These are phyloP conservation scores for Candida silvicultrix DNA, from an alignment of 805 yeast genomes.

Conservation along the genomic window DNA sequence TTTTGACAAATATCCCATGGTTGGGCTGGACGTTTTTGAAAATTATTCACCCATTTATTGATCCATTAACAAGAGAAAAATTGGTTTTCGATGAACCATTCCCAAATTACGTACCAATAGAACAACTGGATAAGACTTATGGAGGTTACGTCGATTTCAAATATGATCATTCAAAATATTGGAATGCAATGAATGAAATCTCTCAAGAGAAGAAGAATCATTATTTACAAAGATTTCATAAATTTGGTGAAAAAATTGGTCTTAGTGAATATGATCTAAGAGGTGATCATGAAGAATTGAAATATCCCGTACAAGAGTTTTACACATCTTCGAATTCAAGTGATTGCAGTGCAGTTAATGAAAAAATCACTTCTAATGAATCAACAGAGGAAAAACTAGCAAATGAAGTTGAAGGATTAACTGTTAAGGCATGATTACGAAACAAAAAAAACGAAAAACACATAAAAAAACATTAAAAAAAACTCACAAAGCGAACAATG, in stretches of 20 bases:
- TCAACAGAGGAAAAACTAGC: not conserved
- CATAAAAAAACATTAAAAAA: too few relatives aligned
- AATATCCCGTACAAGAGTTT: constrained; percentile 17
- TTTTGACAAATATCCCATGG: constrained; percentile 90
- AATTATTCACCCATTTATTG: constrained; percentile 91
- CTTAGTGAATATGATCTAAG: constrained; percentile 79
- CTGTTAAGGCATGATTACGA: too few relatives aligned
- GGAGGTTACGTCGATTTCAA: constrained; percentile 85
- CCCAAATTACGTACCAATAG: constrained; percentile 70
- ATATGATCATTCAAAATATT: constrained; percentile 74
- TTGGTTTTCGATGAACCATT: constrained; percentile 89
- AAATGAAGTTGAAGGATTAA: not conserved
- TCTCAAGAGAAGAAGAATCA: constrained; percentile 52
- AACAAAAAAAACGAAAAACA: too few relatives aligned
- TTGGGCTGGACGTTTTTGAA: constrained; percentile 89
- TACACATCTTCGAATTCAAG: not conserved
- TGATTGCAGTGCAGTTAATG: not conserved
- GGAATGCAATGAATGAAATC: constrained; percentile 63
- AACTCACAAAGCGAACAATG: too few relatives aligned
- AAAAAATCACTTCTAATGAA: not conserved
- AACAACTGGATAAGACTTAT: constrained; percentile 76
- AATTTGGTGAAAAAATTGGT: constrained; percentile 69
- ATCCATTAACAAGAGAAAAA: constrained; percentile 91
- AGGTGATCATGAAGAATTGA: constrained; percentile 28
- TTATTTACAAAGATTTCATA: constrained; percentile 62